These are phyloP conservation scores for Epicoccum sorghinum DNA, from an alignment of 2,329 filamentous ascomycete genomes.

Conservation along the genomic window DNA sequence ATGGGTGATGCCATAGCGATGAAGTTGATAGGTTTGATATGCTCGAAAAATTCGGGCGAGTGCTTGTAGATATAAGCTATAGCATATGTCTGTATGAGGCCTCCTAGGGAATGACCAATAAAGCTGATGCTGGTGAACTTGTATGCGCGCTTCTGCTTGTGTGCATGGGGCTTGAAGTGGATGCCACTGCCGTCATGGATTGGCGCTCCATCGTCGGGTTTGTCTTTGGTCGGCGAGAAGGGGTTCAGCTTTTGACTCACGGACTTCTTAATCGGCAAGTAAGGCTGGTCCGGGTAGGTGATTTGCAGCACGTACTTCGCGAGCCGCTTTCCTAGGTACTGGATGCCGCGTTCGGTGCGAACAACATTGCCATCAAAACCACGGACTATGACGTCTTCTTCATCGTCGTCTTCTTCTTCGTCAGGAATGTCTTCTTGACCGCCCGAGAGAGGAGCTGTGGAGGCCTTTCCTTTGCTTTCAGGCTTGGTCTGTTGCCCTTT, in stretches of 20 bases:
- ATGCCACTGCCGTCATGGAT: conserved; percentile 68
- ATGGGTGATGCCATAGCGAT: conserved; percentile 87
- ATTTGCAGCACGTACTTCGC: conserved; percentile 88
- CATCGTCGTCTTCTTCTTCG: conserved; percentile 63
- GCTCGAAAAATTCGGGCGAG: conserved; percentile 85
- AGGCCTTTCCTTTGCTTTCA: conserved; percentile 24
- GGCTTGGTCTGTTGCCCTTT: conserved; percentile 7
- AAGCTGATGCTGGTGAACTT: conserved; percentile 95
- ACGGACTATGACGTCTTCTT: conserved; percentile 85
- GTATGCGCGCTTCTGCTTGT: conserved; percentile 66
- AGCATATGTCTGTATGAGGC: conserved; percentile 89
- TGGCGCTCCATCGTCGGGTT: conserved; percentile 56
- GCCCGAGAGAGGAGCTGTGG: conserved; percentile 56
- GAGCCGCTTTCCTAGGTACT: conserved; percentile 92
- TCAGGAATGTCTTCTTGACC: conserved; percentile 56
- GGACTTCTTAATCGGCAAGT: conserved; percentile 68
- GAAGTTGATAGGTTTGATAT: conserved; percentile 88
- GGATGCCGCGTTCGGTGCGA: conserved; percentile 91
- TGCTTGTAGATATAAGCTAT: conserved; percentile 97
- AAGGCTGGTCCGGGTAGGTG: conserved; percentile 94
- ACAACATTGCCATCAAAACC: conserved; percentile 90
- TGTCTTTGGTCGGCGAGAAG: conserved; percentile 51
- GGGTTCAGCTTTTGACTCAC: conserved; percentile 57
- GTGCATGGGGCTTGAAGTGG: conserved; percentile 53
- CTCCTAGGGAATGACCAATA: conserved; percentile 88